phyloP scores from a whole-genome alignment of 768 basidiomycete species.

The Cyclocybe cylindracea region DNA sequence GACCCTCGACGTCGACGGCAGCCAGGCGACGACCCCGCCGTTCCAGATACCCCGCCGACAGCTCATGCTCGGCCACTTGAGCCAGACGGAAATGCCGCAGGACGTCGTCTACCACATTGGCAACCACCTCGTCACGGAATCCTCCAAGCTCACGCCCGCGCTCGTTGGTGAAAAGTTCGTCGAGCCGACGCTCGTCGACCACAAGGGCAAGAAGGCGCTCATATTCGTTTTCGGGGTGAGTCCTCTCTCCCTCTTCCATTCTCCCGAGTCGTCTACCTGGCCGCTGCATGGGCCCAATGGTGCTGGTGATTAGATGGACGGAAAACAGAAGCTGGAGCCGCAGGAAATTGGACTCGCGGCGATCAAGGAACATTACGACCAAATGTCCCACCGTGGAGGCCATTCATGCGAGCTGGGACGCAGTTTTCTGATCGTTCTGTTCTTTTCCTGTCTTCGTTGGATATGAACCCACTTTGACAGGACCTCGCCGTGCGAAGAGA shows the following conservation, averaged over 20 bases:
- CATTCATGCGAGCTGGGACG: no score
- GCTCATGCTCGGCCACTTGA: slow-evolving; percentile 30
- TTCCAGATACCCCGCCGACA: slow-evolving; percentile 40
- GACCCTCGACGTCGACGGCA: slow-evolving; percentile 23
- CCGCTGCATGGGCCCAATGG: no score
- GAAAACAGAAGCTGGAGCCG: no score
- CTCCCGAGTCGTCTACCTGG: background rate
- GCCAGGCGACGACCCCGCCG: slow-evolving; percentile 23
- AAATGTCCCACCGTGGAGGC: no score
- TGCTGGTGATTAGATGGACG: no score
- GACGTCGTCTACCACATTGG: slow-evolving; percentile 33
- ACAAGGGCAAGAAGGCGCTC: slow-evolving; percentile 50
- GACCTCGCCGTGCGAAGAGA: slow-evolving; percentile 69
- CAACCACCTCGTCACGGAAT: slow-evolving; percentile 38
- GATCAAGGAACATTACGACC: no score
- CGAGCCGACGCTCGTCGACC: slow-evolving; percentile 54
- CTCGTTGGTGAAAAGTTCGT: slow-evolving; percentile 66
- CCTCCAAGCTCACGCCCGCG: slow-evolving; percentile 46
- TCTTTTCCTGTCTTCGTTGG: slow-evolving; percentile 1
- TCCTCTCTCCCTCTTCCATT: slow-evolving; percentile 6
- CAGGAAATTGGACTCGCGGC: no score
- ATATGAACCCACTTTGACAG: slow-evolving; percentile 31
- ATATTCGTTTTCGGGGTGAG: slow-evolving; percentile 68
- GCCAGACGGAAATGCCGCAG: slow-evolving; percentile 24
- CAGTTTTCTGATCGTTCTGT: slow-evolving; percentile 3